Conservation (phyloP, 805 yeast species). For the Schwanniomyces occidentalis region DNA sequence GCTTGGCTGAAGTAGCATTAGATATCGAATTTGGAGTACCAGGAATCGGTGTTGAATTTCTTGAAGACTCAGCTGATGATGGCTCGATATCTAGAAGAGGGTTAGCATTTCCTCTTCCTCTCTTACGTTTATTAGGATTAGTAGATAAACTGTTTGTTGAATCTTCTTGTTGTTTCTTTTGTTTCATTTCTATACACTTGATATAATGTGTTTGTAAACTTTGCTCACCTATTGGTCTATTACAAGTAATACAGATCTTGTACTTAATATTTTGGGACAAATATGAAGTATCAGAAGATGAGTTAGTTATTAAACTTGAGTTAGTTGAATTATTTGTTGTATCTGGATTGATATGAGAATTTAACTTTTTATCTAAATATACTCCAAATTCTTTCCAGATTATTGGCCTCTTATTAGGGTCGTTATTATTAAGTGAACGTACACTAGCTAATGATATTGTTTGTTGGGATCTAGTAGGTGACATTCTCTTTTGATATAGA, state of each 20-base stretch:
- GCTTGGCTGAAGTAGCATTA: constrained; percentile 20
- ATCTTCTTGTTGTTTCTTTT: constrained; percentile 22
- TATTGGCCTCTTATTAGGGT: constrained; percentile 23
- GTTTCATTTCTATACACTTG: constrained; percentile 41
- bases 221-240: constrained; percentile 41
- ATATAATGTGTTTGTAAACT: constrained; percentile 31
- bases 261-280: constrained; percentile 36
- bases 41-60: constrained; percentile 40
- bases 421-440: constrained; percentile 20
- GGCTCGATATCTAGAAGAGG: constrained; percentile 32
- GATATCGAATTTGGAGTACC: constrained; percentile 23
- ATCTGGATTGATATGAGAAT: constrained; percentile 24
- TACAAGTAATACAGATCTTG: constrained; percentile 40
- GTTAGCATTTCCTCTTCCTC: constrained; percentile 24
- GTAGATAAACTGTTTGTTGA: constrained; percentile 12
- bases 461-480: constrained; percentile 22
- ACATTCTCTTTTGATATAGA: constrained; percentile 15
- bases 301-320: constrained; percentile 21
- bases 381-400: constrained; percentile 48
- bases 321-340: constrained; percentile 15
- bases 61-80: constrained; percentile 40
- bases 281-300: constrained; percentile 25
- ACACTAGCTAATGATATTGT: constrained; percentile 27
- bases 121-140: constrained; percentile 22
- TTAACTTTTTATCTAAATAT: constrained; percentile 40